Base-by-base conservation (phyloP, 2,329 filamentous ascomycete species). In the Nemania sp. region DNA sequence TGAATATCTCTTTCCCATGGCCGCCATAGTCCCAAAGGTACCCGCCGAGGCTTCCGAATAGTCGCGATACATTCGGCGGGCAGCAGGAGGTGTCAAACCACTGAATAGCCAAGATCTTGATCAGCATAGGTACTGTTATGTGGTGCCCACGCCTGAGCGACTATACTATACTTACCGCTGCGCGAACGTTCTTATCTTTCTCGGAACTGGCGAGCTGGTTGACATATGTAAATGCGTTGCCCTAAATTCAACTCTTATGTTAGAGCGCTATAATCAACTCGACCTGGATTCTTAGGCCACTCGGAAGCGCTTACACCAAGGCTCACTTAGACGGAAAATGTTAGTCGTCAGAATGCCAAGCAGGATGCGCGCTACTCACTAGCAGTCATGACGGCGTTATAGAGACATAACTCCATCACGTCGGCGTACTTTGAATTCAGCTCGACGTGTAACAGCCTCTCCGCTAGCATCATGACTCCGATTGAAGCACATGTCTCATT, bases 51-150 rank as follows among this genome's bases (percentile, higher is more conserved):
- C 82, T 86, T 0, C 86, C 88, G 56, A 89, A 82, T 1, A 88
- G 77, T 27, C 87, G 80, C 24, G 85, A 82, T 0, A 90, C 79
- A 70, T 89, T 90, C 0, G 88, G 88, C 2, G 88, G 88, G 72
- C 88, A 90, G 69, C 87, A 90, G 5, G 87, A 86, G 43, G 83
- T 85, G 57, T 84, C 84, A 62, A 89, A 90, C 88, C 88, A 90
- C 24, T 69, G n/a, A 62, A 43, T 32, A 32, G 29, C 22, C n/a
- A 35, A 22, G 15, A 3, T 29, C 11, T 8, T 4, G 8, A 54
- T 69, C 8, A 68, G 59, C n/a, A 57, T 51, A n/a, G n/a, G n/a
- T n/a, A 38, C 13, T 26, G 49, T 7, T 5, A 22, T 55, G 13
- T 18, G 5, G 5, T 53, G 18, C 7, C 45, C 29, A 43, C 26